Evolutionary conservation across 208 protist genomes (phyloP), one percentile per base, ranked within the genome.

Genomic region (Leishmania lainsoni): DNA sequence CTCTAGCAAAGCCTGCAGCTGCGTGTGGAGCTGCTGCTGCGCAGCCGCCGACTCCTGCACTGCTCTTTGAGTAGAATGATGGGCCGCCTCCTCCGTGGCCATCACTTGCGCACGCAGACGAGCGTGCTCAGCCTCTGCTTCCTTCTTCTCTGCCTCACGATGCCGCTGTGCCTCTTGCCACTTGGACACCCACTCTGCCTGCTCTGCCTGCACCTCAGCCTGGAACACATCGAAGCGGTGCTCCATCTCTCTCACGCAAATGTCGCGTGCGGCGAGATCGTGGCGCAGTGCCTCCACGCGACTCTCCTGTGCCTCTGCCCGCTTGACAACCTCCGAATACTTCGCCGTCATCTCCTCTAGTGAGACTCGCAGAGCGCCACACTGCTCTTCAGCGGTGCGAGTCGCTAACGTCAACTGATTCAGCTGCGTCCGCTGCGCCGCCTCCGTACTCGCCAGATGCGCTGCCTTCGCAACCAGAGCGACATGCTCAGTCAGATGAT

Each of bases 181-280:
- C 73, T 85, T 84, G 58, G 76, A 78, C 59, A 69, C 29, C 81
- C 81, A 85, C 76, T 83, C 78, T 26, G 48, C 66, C 66, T 78
- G 75, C 74, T 87, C 87, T 48, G 81, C 87, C 51, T 87, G 52
- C 35, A 72, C 71, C 51, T 82, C 85, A 35, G 86, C 78, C 17
- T 70, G 80, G 35, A 39, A 72, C 70, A 48, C 56, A 17, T 81
- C 76, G n/a, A 85, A 61, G 4, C 76, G 76, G 61, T 65, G 68
- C 71, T 80, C 71, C 58, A 78, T 71, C 69, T 81, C 76, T 66
- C 69, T 54, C 10, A 75, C 14, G 26, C 51, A 63, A 3, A 56
- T 54, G 32, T 81, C 77, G 59, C 81, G 77, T 35, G 22, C 63
- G 16, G 61, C 54, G 39, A 81, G 17, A 39, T 78, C 76, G 4